A percentile compares a stretch with the other conserved stretches of the same genome.
These are phyloP conservation scores for Panicum miliaceum DNA, from an alignment of 176 grass and related monocot species.

Conservation along the genomic window DNA sequence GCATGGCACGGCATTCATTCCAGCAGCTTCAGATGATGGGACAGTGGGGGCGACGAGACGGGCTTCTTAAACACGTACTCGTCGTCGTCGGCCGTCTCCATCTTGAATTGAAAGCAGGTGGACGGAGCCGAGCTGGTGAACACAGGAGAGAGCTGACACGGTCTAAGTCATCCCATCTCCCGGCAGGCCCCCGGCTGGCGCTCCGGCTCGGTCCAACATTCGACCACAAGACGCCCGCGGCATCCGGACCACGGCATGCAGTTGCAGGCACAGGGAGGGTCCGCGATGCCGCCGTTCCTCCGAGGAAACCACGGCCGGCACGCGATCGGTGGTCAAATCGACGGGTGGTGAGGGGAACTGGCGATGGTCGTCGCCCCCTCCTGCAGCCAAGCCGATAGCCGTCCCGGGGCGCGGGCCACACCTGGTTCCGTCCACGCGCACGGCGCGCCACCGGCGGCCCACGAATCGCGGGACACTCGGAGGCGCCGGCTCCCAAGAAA, in stretches of 20 bases:
- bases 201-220: not conserved
- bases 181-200: not conserved
- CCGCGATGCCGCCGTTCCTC: too few species aligned
- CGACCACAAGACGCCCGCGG: not conserved
- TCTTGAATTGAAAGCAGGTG: not conserved
- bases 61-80: not conserved
- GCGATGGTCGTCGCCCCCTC: not conserved
- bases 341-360: not conserved
- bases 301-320: not conserved
- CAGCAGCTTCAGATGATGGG: not conserved
- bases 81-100: not conserved
- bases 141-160: not conserved
- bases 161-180: constrained; percentile 14
- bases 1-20: not conserved
- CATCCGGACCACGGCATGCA: not conserved
- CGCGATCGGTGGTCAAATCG: not conserved
- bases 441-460: too few species aligned
- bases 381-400: too few species aligned
- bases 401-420: too few species aligned
- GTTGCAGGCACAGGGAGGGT: not conserved
- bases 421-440: too few species aligned
- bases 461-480: not conserved
- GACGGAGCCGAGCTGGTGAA: not conserved
- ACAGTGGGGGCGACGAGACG: not conserved
- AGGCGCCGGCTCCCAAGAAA: not conserved